Base-by-base conservation (phyloP, 345 rosid species). In the Boechera retrofracta region DNA sequence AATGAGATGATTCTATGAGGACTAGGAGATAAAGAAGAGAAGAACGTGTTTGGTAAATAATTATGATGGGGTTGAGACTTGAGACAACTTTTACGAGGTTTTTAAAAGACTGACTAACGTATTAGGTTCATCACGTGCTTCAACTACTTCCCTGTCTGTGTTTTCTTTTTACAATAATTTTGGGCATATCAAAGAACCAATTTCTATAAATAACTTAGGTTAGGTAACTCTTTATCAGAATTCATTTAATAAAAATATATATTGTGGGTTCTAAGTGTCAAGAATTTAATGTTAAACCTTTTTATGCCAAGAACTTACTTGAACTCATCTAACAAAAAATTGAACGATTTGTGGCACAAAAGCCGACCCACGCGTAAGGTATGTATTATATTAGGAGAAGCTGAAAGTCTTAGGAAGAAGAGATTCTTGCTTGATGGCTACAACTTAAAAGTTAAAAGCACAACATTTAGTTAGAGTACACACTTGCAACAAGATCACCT, bases 101-200 rank as follows among this genome's bases (percentile, higher is more conserved):
- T 63, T 53, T 12, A 48, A 64, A 44, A 64, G 62, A 64, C 71
- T 21, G 77, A 55, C 48, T 44, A 42, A 64, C 56, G 48, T 55
- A 65, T 74, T 65, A 65, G 57, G 57, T 45, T 41, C 45, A 55
- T 55, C 78, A 74, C 72, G 65, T 74, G 65, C 64, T 64, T 65
- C 77, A 74, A 64, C 77, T 18, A 65, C 77, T 55, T 44, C 26
- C 1, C 45, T 74, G 77, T 73, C 77, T 72, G 6, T 24, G 33
- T 33, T 59, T 71, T 35, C 1, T 29, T 42, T 12, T 7, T 36
- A 36, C 16, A 10, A 5, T 60, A n/a, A 1, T 32, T 13, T 58
- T 58, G 13, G 42, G 7, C 26, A 33, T 58, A 18, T 1, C 5
- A 51, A 51, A 8, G 55, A 16, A 16, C 54, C 11, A 18, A 49